Percentiles rank a stretch among this genome's conserved stretches.
phyloP scores from a whole-genome alignment of 2,329 filamentous ascomycete genomes.

The Westerdykella aurantiaca region DNA sequence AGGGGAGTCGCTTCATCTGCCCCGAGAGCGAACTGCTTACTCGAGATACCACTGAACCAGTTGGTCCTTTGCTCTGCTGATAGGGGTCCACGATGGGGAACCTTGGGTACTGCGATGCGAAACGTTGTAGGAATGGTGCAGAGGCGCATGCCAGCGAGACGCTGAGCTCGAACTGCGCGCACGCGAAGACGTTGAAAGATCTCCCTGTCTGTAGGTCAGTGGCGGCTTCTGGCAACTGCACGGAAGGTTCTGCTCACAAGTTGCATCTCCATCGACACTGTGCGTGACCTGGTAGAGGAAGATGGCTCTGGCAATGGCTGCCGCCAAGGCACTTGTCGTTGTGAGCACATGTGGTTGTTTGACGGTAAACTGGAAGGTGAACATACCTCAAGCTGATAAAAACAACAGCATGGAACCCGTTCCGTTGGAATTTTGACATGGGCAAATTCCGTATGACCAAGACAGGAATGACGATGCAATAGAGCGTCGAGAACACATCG shows the following conservation, averaged over 20 bases:
- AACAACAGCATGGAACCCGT: conserved; percentile 10
- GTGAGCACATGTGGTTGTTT: conserved; percentile 2
- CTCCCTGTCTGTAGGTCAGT: conserved; percentile 13
- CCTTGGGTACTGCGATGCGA: conserved; percentile 6
- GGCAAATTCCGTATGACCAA: conserved; percentile 14
- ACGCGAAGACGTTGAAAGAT: conserved; percentile 21
- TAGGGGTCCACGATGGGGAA: conserved; percentile 6
- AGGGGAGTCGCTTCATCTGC: conserved; percentile 8
- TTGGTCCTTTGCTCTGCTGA: conserved; percentile 3
- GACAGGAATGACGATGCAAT: conserved; percentile 15
- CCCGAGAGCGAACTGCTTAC: conserved; percentile 12
- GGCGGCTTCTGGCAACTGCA: background rate
- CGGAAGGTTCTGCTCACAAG: conserved; percentile 9
- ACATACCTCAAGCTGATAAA: conserved; percentile 13
- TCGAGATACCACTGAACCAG: conserved; percentile 13
- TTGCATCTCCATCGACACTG: conserved; percentile 14
- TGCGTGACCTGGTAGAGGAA: conserved; percentile 18
- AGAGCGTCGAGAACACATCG: conserved; percentile 15
- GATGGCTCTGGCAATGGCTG: conserved; percentile 29
- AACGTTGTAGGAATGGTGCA: conserved; percentile 18
- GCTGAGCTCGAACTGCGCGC: conserved; percentile 18
- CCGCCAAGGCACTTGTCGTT: conserved; percentile 23
- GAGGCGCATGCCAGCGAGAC: conserved; percentile 23
- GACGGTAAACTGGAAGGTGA: background rate
- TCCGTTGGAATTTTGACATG: conserved; percentile 14